A percentile compares a stretch with the other conserved stretches of the same genome.
These are phyloP conservation scores for Dichomitus squalens DNA, from an alignment of 1,284 basidiomycete genomes.

Conservation along the genomic window DNA sequence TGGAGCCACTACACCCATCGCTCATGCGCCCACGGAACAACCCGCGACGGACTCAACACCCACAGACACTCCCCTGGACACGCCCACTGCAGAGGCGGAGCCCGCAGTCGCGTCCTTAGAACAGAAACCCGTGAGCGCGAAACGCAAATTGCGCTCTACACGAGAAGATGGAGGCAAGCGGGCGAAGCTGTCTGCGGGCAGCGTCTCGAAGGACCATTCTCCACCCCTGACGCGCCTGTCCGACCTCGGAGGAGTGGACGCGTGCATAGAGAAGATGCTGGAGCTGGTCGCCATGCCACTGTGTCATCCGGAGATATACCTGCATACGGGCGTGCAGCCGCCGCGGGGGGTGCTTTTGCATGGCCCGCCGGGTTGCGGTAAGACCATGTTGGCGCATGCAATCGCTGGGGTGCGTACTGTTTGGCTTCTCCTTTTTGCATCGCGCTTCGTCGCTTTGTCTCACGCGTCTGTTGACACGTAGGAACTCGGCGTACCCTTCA, in stretches of 20 bases:
- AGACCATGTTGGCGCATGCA: constrained; percentile 90
- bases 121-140: constrained; percentile 22
- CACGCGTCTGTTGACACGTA: constrained; percentile 29
- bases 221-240: constrained; percentile 76
- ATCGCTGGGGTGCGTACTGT: constrained; percentile 82
- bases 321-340: constrained; percentile 90
- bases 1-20: constrained; percentile 26
- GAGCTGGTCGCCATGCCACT: constrained; percentile 96
- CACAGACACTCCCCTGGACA: constrained; percentile 1
- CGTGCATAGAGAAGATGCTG: constrained; percentile 89
- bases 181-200: constrained; percentile 40
- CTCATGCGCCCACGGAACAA: constrained; percentile 33
- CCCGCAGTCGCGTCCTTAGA: constrained; percentile 33
- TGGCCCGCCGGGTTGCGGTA: constrained; percentile 97
- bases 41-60: background rate
- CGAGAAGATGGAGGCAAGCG: constrained; percentile 59
- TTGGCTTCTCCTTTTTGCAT: background rate
- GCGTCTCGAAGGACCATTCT: constrained; percentile 56
- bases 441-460: background rate
- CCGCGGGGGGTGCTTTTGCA: constrained; percentile 94
- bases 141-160: constrained; percentile 62
- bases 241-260: constrained; percentile 87
- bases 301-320: constrained; percentile 93
- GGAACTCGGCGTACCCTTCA: constrained; percentile 93
- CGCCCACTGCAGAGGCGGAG: constrained; percentile 21